Evolutionary conservation across 2,329 filamentous ascomycete species (phyloP).

Genomic region (Fonsecaea erecta): DNA sequence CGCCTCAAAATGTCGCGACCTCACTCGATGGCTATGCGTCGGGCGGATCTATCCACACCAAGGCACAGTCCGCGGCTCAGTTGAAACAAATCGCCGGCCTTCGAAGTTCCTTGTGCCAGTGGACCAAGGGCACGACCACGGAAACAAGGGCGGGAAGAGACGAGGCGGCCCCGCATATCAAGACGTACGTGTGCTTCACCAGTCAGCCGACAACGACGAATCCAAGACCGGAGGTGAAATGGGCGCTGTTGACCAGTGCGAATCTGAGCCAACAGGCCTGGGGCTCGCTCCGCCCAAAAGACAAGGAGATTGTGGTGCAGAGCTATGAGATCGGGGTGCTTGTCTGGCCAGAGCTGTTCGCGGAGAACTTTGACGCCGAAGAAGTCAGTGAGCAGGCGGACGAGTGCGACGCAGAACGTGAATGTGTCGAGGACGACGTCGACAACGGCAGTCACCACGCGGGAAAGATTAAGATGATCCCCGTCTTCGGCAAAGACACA

Average conservation of each 20-base stretch:
- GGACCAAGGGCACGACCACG: conserved; percentile 49
- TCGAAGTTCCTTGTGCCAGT: conserved; percentile 72
- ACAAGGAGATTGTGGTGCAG: conserved; percentile 66
- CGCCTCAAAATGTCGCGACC: conserved; percentile 73
- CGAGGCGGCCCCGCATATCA: conserved; percentile 82
- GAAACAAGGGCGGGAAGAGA: conserved; percentile 62
- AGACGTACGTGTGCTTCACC: conserved; percentile 77
- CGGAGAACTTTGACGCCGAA: conserved; percentile 41
- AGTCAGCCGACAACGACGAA: conserved; percentile 40
- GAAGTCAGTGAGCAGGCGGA: not conserved
- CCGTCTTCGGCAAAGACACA: conserved; percentile 67
- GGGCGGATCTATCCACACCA: conserved; percentile 81
- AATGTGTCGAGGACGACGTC: too few relatives aligned
- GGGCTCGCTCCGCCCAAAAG: conserved; percentile 64
- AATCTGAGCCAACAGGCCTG: conserved; percentile 89
- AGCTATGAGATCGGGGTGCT: conserved; percentile 86
- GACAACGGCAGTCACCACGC: not conserved
- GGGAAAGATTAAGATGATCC: conserved; percentile 63
- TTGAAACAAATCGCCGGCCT: conserved; percentile 75
- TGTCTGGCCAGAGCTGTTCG: conserved; percentile 72
- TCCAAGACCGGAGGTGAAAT: conserved; percentile 63
- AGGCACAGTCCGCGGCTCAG: conserved; percentile 71
- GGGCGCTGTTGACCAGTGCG: conserved; percentile 88
- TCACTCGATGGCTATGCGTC: conserved; percentile 79
- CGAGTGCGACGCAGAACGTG: not conserved